Conservation (phyloP, 495 filamentous ascomycete species). For the Jackrogersella multiformis region DNA sequence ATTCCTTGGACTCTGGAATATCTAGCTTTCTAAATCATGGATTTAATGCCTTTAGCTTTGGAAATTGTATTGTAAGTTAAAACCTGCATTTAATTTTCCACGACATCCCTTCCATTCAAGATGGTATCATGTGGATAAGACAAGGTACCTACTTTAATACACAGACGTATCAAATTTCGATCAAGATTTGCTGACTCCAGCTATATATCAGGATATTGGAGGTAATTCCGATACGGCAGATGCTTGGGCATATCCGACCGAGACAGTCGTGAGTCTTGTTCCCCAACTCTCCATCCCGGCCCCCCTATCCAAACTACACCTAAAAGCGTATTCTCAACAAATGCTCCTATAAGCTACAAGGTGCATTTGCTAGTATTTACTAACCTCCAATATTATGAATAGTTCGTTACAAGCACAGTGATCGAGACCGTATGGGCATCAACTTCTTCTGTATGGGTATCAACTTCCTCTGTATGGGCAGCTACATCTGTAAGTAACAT, state of each 20-base stretch:
- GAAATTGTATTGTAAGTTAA: conserved; percentile 34
- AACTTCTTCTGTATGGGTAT: not conserved
- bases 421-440: not conserved
- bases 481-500: not conserved
- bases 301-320: not conserved
- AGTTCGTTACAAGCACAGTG: not conserved
- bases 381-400: too few species aligned
- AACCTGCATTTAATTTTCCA: not conserved
- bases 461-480: not conserved
- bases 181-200: conserved; percentile 9
- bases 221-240: conserved; percentile 2
- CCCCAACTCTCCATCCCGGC: not conserved
- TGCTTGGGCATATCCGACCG: conserved; percentile 10
- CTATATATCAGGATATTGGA: conserved; percentile 22
- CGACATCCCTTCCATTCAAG: not conserved
- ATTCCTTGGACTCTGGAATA: conserved; percentile 35
- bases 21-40: conserved; percentile 31
- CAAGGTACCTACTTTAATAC: not conserved
- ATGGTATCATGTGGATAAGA: not conserved
- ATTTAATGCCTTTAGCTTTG: conserved; percentile 27
- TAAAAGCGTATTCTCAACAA: too few species aligned
- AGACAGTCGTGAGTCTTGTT: conserved; percentile 17
- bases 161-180: not conserved
- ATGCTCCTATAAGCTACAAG: too few species aligned
- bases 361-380: too few species aligned